phyloP scores from a whole-genome alignment of 257 asterid species.

The Ballota nigra region DNA sequence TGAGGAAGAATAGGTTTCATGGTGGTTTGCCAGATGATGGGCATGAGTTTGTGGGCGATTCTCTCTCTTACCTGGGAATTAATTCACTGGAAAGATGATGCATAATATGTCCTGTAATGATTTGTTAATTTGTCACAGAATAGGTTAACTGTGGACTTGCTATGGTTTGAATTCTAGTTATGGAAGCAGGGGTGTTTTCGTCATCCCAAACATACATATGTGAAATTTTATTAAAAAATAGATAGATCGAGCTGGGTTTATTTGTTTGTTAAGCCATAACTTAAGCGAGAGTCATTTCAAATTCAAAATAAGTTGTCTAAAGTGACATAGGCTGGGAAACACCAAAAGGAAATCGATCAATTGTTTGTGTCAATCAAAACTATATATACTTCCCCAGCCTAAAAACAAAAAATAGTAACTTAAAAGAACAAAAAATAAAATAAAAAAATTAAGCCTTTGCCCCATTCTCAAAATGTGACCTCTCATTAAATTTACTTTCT shows the following conservation, averaged over 20 bases:
- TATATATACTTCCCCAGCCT: background rate
- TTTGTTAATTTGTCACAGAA: constrained; percentile 64
- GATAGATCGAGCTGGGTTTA: too few relatives aligned
- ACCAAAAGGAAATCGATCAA: background rate
- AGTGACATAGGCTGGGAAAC: background rate
- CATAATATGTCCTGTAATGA: constrained; percentile 54
- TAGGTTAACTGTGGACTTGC: constrained; percentile 70
- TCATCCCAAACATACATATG: too few relatives aligned
- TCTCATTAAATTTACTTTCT: background rate
- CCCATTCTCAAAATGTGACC: background rate
- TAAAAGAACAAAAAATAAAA: too few relatives aligned
- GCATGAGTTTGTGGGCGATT: constrained; percentile 62
- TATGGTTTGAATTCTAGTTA: constrained; percentile 43
- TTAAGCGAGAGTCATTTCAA: background rate
- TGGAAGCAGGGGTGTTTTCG: constrained; percentile 14
- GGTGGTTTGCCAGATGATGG: constrained; percentile 45
- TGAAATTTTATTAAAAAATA: too few relatives aligned
- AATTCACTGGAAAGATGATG: constrained; percentile 60
- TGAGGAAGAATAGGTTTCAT: constrained; percentile 60
- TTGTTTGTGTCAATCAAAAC: background rate
- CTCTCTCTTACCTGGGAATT: constrained; percentile 58
- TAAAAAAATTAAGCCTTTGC: background rate
- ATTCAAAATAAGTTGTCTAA: background rate
- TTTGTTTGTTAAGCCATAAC: background rate
- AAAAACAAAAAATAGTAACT: too few relatives aligned